These are phyloP conservation scores for Macrophomina phaseolina DNA, from an alignment of 2,329 filamentous ascomycete species.

Conservation along the genomic window DNA sequence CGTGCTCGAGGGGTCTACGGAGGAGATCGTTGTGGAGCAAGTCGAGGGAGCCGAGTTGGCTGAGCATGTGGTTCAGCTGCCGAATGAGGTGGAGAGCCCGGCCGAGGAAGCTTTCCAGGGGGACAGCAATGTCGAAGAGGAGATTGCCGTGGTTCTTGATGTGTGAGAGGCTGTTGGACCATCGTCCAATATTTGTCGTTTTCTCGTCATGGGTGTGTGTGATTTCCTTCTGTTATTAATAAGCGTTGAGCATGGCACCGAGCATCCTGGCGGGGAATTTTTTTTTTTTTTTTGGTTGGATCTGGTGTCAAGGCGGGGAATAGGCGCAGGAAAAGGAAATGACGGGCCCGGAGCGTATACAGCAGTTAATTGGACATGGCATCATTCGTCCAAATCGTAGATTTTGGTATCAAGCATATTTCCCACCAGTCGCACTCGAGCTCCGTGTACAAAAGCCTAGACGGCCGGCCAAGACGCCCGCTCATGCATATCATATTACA, in stretches of 20 bases:
- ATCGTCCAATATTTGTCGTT: too few relatives aligned
- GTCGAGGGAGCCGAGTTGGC: background rate
- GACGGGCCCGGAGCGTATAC: background rate
- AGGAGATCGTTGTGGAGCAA: background rate
- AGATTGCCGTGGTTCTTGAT: background rate
- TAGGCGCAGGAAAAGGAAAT: background rate
- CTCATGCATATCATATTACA: slow-evolving; percentile 8
- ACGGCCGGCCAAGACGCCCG: slow-evolving; percentile 11
- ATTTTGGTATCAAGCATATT: background rate
- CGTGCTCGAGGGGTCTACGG: background rate
- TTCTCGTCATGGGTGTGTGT: background rate
- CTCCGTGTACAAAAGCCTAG: background rate
- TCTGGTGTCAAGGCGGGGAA: background rate
- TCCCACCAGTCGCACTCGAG: background rate
- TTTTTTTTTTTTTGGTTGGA: background rate
- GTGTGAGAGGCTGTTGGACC: background rate
- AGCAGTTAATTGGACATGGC: background rate
- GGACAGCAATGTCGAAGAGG: background rate
- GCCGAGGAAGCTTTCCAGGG: background rate
- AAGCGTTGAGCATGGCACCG: background rate
- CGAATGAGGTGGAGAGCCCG: background rate
- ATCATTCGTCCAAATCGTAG: background rate
- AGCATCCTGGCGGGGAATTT: background rate
- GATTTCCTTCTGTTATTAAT: background rate
- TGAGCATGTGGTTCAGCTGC: background rate